These are phyloP conservation scores for Auriscalpium orientale DNA, from an alignment of 768 basidiomycete genomes.

Conservation along the genomic window DNA sequence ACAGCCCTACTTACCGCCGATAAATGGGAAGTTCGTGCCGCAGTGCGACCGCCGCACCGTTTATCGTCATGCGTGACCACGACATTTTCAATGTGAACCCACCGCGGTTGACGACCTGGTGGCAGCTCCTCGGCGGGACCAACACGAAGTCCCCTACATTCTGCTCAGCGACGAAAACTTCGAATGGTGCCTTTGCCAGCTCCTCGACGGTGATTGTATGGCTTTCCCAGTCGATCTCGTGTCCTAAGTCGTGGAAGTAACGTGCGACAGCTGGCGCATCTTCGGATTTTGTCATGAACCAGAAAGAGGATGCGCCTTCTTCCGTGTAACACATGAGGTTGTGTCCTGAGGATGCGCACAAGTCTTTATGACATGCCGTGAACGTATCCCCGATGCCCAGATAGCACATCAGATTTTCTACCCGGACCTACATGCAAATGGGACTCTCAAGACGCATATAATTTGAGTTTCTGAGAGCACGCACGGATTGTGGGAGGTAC, in stretches of 20 bases:
- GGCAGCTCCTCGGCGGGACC: constrained; percentile 74
- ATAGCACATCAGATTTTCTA: constrained; percentile 84
- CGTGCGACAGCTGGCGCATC: constrained; percentile 45
- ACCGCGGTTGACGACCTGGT: constrained; percentile 77
- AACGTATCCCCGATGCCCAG: constrained; percentile 76
- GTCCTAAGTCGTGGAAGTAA: constrained; percentile 49
- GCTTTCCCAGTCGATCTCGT: constrained; percentile 69
- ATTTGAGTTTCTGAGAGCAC: background rate
- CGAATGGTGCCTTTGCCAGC: constrained; percentile 57
- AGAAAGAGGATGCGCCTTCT: constrained; percentile 63
- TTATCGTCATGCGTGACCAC: constrained; percentile 79
- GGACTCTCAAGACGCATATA: background rate
- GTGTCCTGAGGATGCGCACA: constrained; percentile 78
- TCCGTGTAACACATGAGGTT: constrained; percentile 84
- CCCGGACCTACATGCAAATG: constrained; percentile 41
- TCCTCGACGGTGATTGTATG: constrained; percentile 58
- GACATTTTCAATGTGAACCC: constrained; percentile 79
- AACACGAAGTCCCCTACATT: constrained; percentile 70
- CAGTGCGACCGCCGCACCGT: constrained; percentile 50
- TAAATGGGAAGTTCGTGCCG: constrained; percentile 76
- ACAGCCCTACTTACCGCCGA: constrained; percentile 43
- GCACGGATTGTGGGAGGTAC: constrained; percentile 45
- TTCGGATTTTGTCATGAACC: constrained; percentile 76
- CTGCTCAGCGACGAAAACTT: constrained; percentile 66
- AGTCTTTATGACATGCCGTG: constrained; percentile 80